Evolutionary conservation across 495 filamentous ascomycete species (phyloP), one percentile per base, ranked within the genome.

Genomic region (Glarea lozoyensis): DNA sequence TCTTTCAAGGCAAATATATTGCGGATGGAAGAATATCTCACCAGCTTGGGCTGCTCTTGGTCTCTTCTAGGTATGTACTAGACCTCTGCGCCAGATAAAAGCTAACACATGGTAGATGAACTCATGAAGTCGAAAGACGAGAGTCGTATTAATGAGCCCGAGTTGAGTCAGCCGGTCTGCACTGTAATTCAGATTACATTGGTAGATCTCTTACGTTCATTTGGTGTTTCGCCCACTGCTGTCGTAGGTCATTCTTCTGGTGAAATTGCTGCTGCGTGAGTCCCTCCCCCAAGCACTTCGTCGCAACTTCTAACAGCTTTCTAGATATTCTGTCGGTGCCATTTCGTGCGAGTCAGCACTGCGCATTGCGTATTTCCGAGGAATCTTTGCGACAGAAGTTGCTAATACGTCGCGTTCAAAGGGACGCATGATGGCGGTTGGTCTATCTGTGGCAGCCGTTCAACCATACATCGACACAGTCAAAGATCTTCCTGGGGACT

Each of bases 241-340:
- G 76, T 80, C 0, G 67, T 78, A 3, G 79, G 79, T 7, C 78
- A 83, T 56, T 82, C 78, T 3, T 77, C 71, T 56, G 79, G 79
- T 10, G 79, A 83, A 53, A 82, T 82, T 22, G 70, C 25, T 29
- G 25, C 25, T 29, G 25, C 25, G 25, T 29, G 25, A 29, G 25
- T 29, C 25, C 7, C n/a, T 7, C n/a, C n/a, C 25, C 25, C n/a
- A 29, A 29, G n/a, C n/a, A 29, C n/a, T n/a, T 29, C n/a, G 25
- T 7, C 7, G 7, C 7, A 29, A 7, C 7, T 29, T 7, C 25
- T 29, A 29, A 29, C n/a, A 29, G 7, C 7, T 7, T 7, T n/a
- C n/a, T 29, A 29, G 25, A 29, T 29, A 29, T 29, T 29, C 25
- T 7, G n/a, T 29, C n/a, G 25, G 25, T 7, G 25, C 25, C n/a